These are phyloP conservation scores for Neospora caninum DNA, from an alignment of 169 alveolate genomes.

Conservation along the genomic window DNA sequence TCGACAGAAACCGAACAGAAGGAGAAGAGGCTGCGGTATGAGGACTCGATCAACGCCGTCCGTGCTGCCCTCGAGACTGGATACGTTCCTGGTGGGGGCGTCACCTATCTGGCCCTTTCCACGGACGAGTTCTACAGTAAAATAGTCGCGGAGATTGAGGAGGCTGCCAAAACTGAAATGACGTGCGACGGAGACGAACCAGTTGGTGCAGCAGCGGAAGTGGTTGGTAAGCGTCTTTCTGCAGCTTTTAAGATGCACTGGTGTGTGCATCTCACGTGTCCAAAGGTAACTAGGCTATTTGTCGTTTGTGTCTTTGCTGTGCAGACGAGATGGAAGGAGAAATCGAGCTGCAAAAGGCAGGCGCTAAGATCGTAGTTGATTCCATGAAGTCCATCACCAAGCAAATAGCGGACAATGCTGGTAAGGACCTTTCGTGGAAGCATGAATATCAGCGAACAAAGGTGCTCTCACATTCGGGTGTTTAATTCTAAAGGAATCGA, in stretches of 20 bases:
- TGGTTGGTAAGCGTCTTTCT: conserved; percentile 49
- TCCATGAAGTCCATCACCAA: conserved; percentile 84
- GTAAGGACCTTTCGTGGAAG: background rate
- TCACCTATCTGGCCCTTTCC: conserved; percentile 83
- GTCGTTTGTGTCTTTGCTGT: background rate
- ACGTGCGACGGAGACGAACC: conserved; percentile 54
- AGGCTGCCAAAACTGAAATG: conserved; percentile 74
- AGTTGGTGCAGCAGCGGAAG: conserved; percentile 49
- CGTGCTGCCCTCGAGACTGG: conserved; percentile 90
- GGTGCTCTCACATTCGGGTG: background rate
- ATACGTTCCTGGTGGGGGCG: conserved; percentile 92
- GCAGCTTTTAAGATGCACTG: background rate
- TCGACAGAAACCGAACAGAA: conserved; percentile 89
- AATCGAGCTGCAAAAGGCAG: conserved; percentile 86
- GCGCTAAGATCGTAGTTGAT: conserved; percentile 85
- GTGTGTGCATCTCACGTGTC: background rate
- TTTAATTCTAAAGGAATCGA: background rate
- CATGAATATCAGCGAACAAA: background rate
- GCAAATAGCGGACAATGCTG: conserved; percentile 87
- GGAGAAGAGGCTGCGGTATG: conserved; percentile 84
- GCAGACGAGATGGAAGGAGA: conserved; percentile 87
- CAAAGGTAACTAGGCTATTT: background rate
- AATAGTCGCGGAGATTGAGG: conserved; percentile 78
- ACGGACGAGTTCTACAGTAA: conserved; percentile 77
- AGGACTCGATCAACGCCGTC: conserved; percentile 89